These are phyloP conservation scores for Xylaria multiplex DNA, from an alignment of 2,329 filamentous ascomycete species.

Conservation along the genomic window DNA sequence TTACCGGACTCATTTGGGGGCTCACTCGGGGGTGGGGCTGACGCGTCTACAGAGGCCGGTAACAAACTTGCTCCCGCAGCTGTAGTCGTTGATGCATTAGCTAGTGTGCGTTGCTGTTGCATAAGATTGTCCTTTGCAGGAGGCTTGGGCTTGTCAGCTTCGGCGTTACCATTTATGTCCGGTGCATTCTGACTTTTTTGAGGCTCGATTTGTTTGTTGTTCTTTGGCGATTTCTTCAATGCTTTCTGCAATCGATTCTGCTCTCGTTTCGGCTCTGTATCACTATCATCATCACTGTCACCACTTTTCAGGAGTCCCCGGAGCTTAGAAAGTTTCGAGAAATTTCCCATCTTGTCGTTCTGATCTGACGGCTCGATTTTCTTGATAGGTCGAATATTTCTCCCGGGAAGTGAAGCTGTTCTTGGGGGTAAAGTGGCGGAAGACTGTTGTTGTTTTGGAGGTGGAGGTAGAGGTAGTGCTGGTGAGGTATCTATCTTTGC, in stretches of 20 bases:
- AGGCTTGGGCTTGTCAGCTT: slow-evolving; percentile 25
- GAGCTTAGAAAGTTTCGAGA: slow-evolving; percentile 37
- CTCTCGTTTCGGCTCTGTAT: slow-evolving; percentile 12
- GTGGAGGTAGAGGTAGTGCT: slow-evolving; percentile 38
- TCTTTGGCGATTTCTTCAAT: slow-evolving; percentile 4
- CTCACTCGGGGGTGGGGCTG: slow-evolving; percentile 38
- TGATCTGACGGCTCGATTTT: slow-evolving; percentile 35
- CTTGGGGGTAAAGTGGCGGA: slow-evolving; percentile 39
- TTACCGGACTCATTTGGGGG: slow-evolving; percentile 38
- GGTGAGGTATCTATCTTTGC: slow-evolving; percentile 33
- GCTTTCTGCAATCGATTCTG: slow-evolving; percentile 4
- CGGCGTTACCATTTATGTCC: slow-evolving; percentile 5
- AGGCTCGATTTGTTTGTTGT: slow-evolving; percentile 9
- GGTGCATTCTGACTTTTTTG: neutral
- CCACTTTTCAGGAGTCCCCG: slow-evolving; percentile 37
- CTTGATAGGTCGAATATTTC: slow-evolving; percentile 43
- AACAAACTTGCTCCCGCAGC: slow-evolving; percentile 8
- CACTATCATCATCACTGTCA: slow-evolving; percentile 19
- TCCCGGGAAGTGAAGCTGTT: slow-evolving; percentile 43
- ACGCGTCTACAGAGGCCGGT: slow-evolving; percentile 1
- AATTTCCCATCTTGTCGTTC: slow-evolving; percentile 32
- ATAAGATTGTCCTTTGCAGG: slow-evolving; percentile 28
- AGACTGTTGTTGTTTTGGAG: slow-evolving; percentile 20
- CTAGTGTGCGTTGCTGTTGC: slow-evolving; percentile 12
- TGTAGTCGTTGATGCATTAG: slow-evolving; percentile 9